Evolutionary conservation across 2,329 filamentous ascomycete species (phyloP), one percentile per base, ranked within the genome.

Genomic region (Epichloe scottii): DNA sequence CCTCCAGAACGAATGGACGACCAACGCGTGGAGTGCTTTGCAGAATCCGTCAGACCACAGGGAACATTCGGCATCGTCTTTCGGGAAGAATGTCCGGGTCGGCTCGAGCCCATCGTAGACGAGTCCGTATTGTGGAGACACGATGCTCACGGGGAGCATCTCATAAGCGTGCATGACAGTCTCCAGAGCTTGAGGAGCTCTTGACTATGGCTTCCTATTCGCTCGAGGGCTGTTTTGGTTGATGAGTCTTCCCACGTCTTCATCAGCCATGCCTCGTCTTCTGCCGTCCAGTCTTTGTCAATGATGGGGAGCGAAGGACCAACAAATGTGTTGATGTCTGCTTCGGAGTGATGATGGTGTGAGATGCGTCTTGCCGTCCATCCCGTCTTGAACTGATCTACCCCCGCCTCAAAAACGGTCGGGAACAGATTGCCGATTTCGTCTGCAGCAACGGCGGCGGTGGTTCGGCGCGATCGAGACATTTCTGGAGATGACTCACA

Each of bases 21-120:
- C 37, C 12, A 52, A 12, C 8, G 8, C 1, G 17, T 6, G 3
- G 3, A 52, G 23, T 8, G 42, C 46, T n/a, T 46, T 23, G 33
- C 46, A 52, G 42, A 52, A 52, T 5, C 15, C 10, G 11, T 41
- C 46, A 2, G 51, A 42, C 51, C 51, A 49, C 26, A 49, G 19
- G n/a, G 33, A n/a, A 11, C 15, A 30, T 23, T 40, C 46, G 23
- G 3, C 11, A 10, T 40, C 21, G 3, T 33, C 23, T 19, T 17
- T 14, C 23, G 21, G 10, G 5, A 14, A 11, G 14, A 12, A 23
- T 38, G 15, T 6, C 6, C 6, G 4, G 12, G 12, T 23, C 8
- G 7, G 7, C n/a, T 39, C 34, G 12, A 41, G 3, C 12, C 40
- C 40, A 11, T 46, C 46, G 10, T 49, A 52, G 4, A 46, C n/a